Evolutionary conservation across 257 asterid species (phyloP).

Genomic region (Fraxinus pennsylvanica): DNA sequence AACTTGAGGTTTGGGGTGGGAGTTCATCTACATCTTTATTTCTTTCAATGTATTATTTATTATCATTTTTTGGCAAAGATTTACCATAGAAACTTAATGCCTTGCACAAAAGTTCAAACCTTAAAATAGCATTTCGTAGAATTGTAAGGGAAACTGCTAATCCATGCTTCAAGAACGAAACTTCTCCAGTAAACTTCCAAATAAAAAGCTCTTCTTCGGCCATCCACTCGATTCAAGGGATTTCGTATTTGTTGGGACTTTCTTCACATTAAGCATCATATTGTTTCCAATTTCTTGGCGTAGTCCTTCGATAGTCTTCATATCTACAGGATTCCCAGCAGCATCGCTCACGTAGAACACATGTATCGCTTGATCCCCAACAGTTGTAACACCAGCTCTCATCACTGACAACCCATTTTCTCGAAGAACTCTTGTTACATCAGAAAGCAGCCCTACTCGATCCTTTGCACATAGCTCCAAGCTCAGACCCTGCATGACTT

Average conservation of each 20-base stretch:
- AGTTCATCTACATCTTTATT: too few relatives aligned
- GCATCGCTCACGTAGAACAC: slow-evolving; percentile 85
- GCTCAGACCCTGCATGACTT: slow-evolving; percentile 63
- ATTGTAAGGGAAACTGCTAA: not conserved
- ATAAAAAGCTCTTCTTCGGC: slow-evolving; percentile 67
- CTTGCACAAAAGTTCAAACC: not conserved
- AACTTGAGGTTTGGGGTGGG: too few relatives aligned
- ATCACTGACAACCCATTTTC: slow-evolving; percentile 85
- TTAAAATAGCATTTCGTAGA: not conserved
- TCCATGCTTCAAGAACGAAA: slow-evolving; percentile 37
- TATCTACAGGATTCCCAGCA: slow-evolving; percentile 78
- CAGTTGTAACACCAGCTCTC: slow-evolving; percentile 83
- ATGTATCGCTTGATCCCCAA: slow-evolving; percentile 76
- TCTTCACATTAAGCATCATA: slow-evolving; percentile 79
- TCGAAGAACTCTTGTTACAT: slow-evolving; percentile 85
- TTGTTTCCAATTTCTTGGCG: slow-evolving; percentile 79
- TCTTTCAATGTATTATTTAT: not conserved
- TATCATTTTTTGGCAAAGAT: not conserved
- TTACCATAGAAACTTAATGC: not conserved
- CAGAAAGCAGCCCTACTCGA: slow-evolving; percentile 84
- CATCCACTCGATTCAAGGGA: slow-evolving; percentile 58
- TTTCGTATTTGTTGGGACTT: slow-evolving; percentile 46
- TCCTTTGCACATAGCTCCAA: slow-evolving; percentile 90
- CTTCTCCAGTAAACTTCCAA: slow-evolving; percentile 74
- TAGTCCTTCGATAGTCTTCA: slow-evolving; percentile 61